Percentiles rank a stretch among this genome's conserved stretches.
These are phyloP conservation scores for Hypoxylon sp. DNA, from an alignment of 2,329 filamentous ascomycete species.

Conservation along the genomic window DNA sequence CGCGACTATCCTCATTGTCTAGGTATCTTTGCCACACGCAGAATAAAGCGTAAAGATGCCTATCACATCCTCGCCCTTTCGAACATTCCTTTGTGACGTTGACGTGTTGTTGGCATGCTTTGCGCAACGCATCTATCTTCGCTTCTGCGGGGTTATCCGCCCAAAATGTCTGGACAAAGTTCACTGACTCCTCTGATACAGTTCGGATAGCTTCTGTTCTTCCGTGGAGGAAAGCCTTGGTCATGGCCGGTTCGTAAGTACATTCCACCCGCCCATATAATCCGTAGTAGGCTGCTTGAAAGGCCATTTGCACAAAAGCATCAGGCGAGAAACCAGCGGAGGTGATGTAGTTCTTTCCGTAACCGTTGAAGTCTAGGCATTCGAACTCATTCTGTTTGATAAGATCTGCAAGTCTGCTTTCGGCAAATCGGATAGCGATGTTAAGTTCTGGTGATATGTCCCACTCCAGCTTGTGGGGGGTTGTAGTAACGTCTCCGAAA, in stretches of 20 bases:
- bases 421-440: constrained; percentile 93
- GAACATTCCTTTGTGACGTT: constrained; percentile 85
- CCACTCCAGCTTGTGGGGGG: constrained; percentile 97
- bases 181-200: constrained; percentile 85
- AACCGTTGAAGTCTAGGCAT: constrained; percentile 88
- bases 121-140: constrained; percentile 88
- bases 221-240: constrained; percentile 92
- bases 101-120: constrained; percentile 87
- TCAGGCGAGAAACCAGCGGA: constrained; percentile 97
- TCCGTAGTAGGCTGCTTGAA: constrained; percentile 97
- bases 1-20: constrained; percentile 76
- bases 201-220: constrained; percentile 94
- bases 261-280: constrained; percentile 94
- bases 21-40: constrained; percentile 94
- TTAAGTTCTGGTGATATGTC: constrained; percentile 94
- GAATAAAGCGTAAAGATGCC: constrained; percentile 93
- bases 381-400: constrained; percentile 98
- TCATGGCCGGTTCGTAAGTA: constrained; percentile 99
- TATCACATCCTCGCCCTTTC: constrained; percentile 91
- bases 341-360: constrained; percentile 98
- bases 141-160: constrained; percentile 84
- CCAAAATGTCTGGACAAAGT: constrained; percentile 96
- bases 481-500: constrained; percentile 94
- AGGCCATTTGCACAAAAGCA: constrained; percentile 98
- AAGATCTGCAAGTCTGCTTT: constrained; percentile 92